Evolutionary conservation across 768 basidiomycete species (phyloP), one percentile per base, ranked within the genome.

Genomic region (Lyophyllum shimeji): DNA sequence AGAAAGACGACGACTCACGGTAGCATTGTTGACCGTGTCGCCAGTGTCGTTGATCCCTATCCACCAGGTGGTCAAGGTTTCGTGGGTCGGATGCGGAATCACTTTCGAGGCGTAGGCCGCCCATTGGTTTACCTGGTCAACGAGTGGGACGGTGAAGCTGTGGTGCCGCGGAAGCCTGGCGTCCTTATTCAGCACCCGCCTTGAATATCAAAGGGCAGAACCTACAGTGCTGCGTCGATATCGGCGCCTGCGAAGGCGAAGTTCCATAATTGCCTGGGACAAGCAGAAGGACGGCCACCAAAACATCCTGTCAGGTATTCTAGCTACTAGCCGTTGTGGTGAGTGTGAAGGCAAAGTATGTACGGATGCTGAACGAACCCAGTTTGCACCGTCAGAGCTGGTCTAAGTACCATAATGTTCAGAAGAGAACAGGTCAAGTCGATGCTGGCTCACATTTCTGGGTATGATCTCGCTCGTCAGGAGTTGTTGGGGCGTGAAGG

Each of bases 11-110:
- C 3, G 18, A 58, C 61, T 24, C 60, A 73, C 71, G 13, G 73
- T 72, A 9, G 71, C 52, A 57, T 80, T 81, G 25, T 63, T 64
- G 23, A 78, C 51, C 1, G 76, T 76, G 62, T 84, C 82, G 9
- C 81, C 78, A 8, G 81, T 82, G 60, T 83, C 82, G 66, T 82
- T 84, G 51, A 82, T 82, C 8, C 82, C 82, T 53, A 82, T 82
- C 80, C 80, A 84, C 82, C 82, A 84, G 3, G 74, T 70, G 3
- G 79, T 76, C 27, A 83, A 64, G 2, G 81, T 82, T 53, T 78
- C 64, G 12, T 60, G 67, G 1, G 63, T 50, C 2, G 76, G 76
- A 58, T 78, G 78, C 2, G 81, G 78, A 7, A 82, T 65, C 20
- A 79, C 68, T 25, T 71, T 63, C 7, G 78, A 71, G 0, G 76